phyloP scores from a whole-genome alignment of 352 stramenopile genomes.

The Pythium pyrilobum region DNA sequence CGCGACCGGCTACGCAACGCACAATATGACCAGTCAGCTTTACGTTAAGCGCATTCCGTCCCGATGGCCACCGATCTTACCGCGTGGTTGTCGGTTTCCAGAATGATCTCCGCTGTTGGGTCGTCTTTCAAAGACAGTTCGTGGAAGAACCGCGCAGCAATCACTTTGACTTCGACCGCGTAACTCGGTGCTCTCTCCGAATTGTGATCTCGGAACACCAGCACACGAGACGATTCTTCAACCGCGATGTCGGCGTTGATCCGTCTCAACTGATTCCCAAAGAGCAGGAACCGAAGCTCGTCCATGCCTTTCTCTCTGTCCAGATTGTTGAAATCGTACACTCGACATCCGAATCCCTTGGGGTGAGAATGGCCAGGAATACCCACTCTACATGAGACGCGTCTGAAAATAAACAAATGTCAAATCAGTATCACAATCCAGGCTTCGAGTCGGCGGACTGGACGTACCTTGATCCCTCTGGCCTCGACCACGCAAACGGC shows the following conservation, averaged over 20 bases:
- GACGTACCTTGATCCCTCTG: constrained; percentile 60
- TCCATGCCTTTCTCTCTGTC: constrained; percentile 72
- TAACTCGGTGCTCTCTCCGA: constrained; percentile 50
- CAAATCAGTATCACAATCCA: constrained; percentile 2
- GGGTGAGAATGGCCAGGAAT: constrained; percentile 39
- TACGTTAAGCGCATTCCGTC: too few species aligned
- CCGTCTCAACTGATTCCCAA: constrained; percentile 57
- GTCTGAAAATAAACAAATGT: constrained; percentile 26
- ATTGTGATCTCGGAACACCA: constrained; percentile 74
- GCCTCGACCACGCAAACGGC: constrained; percentile 78
- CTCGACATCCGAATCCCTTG: constrained; percentile 48
- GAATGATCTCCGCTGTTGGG: constrained; percentile 50
- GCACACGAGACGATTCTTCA: constrained; percentile 68
- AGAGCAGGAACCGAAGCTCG: constrained; percentile 62
- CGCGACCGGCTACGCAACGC: constrained; percentile 4
- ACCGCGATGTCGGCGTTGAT: constrained; percentile 77
- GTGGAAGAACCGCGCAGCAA: constrained; percentile 62
- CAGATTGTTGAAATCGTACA: constrained; percentile 85
- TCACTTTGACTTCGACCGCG: constrained; percentile 79
- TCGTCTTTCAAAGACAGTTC: constrained; percentile 59
- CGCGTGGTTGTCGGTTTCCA: constrained; percentile 59
- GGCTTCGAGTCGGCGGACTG: not conserved
- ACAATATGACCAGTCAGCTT: not conserved
- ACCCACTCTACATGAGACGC: constrained; percentile 64
- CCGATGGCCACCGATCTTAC: too few species aligned